Evolutionary conservation across 73 alveolate species (phyloP), one percentile per base, ranked within the genome.

Genomic region (Paramecium sonneborni): DNA sequence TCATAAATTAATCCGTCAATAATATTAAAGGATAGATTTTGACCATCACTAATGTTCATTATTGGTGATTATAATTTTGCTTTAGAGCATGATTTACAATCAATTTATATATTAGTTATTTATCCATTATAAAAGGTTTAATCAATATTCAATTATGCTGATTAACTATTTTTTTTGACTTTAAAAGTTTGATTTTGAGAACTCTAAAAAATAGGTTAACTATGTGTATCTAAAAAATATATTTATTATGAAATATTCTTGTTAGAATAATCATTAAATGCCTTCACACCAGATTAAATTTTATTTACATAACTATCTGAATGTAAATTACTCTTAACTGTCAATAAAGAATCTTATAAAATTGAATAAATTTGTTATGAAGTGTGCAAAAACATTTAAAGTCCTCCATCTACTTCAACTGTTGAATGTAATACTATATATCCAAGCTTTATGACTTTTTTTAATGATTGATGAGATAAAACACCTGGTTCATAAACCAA

Each of bases 401-500:
- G n/a, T 32, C 84, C 84, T 62, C 84, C 84, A 62, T 62, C 84
- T 8, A 32, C 84, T 62, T 62, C 84, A 14, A 62, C 34, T 1
- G 84, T 1, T 12, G 44, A 23, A 30, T 26, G n/a, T 0, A n/a
- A n/a, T 41, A 62, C 84, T 30, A 26, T 28, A 12, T 26, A 21
- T 62, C 20, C 84, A 12, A 62, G 24, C 24, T 62, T 26, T 1
- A 62, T 62, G 20, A 62, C 44, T 32, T 62, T 62, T 62, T 62
- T 62, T 62, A 62, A 62, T 2, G 84, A 62, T 62, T 62, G 6
- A 79, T 79, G 90, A 79, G 69, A 23, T 11, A 79, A 39, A 12
- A 79, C 90, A 10, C 55, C 55, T 0, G 90, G 90, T 18, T 79
- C 76, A 79, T 79, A 79, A 14, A 79, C 10, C 10, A 79, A 43